Conservation (phyloP, 495 filamentous ascomycete species). For the Rhypophila decipiens region DNA sequence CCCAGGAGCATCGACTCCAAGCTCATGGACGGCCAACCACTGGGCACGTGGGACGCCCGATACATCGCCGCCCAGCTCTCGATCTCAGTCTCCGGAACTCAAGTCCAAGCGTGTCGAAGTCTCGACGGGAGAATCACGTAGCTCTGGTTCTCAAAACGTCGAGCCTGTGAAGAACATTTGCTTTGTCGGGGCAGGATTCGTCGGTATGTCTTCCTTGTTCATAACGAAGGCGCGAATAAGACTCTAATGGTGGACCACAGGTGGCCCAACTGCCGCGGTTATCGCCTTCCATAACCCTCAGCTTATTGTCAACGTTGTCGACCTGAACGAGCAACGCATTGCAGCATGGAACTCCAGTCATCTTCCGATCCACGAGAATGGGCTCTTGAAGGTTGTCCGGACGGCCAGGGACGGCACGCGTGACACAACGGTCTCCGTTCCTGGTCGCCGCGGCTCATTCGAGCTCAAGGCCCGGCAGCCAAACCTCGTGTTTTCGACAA, state of each 20-base stretch:
- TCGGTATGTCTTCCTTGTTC: conserved; percentile 22
- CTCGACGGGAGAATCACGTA: conserved; percentile 1
- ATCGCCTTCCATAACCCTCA: conserved; percentile 66
- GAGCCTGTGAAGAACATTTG: conserved; percentile 40
- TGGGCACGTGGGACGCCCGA: conserved; percentile 16
- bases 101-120: conserved; percentile 7
- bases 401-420: conserved; percentile 52
- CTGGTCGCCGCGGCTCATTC: conserved; percentile 9
- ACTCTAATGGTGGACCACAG: conserved; percentile 27
- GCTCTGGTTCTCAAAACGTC: background rate
- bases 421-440: conserved; percentile 15
- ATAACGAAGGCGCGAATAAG: background rate
- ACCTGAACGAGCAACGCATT: conserved; percentile 59
- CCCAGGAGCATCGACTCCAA: conserved; percentile 14
- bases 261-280: conserved; percentile 70
- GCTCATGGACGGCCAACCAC: conserved; percentile 13
- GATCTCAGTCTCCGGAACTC: conserved; percentile 16
- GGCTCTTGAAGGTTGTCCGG: conserved; percentile 59
- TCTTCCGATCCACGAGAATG: conserved; percentile 74
- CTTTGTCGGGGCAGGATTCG: conserved; percentile 28
- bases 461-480: conserved; percentile 32
- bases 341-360: conserved; percentile 64
- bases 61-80: conserved; percentile 20
- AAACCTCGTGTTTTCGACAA: conserved; percentile 69
- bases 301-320: conserved; percentile 64